Evolutionary conservation across 2,329 filamentous ascomycete genomes (phyloP).

Genomic region (Plectosphaerella sp.): DNA sequence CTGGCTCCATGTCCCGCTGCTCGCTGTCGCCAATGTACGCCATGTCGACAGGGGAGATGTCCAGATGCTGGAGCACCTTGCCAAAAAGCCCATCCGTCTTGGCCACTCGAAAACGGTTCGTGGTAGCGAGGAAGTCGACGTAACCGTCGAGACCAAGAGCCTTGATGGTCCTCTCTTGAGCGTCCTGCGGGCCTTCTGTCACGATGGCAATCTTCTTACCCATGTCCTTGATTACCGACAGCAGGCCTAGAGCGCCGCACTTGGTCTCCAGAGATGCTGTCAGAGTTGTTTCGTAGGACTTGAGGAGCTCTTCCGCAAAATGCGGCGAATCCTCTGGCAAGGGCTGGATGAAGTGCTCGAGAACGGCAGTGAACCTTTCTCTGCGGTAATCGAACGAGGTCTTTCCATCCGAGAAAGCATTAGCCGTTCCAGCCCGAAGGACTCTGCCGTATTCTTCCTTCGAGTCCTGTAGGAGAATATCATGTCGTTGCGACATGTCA

Average conservation of each 20-base stretch:
- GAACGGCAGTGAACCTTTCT: slow-evolving; percentile 29
- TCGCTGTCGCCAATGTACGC: slow-evolving; percentile 23
- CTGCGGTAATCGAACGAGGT: slow-evolving; percentile 36
- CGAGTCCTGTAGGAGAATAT: no score
- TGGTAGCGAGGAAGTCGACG: slow-evolving; percentile 25
- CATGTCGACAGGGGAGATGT: slow-evolving; percentile 18
- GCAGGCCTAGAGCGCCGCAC: slow-evolving; percentile 26
- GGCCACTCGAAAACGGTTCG: slow-evolving; percentile 21
- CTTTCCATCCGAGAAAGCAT: slow-evolving; percentile 38
- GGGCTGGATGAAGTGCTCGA: slow-evolving; percentile 18
- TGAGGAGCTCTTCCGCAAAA: slow-evolving; percentile 16
- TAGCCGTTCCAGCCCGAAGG: slow-evolving; percentile 25
- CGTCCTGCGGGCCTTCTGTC: slow-evolving; percentile 42
- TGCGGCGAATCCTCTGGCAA: slow-evolving; percentile 7
- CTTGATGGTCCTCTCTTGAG: slow-evolving; percentile 36
- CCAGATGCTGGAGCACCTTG: slow-evolving; percentile 18
- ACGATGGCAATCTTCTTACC: slow-evolving; percentile 37
- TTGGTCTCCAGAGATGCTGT: slow-evolving; percentile 26
- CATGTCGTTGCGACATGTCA: slow-evolving; percentile 15
- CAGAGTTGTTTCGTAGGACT: slow-evolving; percentile 24
- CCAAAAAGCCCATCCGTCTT: slow-evolving; percentile 22
- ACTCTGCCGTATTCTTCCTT: slow-evolving; percentile 23
- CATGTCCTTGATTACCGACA: slow-evolving; percentile 23
- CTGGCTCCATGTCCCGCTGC: slow-evolving; percentile 22
- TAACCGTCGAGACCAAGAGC: slow-evolving; percentile 20